These are phyloP conservation scores for Amphicarpaea edgeworthii DNA, from an alignment of 306 rosid genomes.

Conservation along the genomic window DNA sequence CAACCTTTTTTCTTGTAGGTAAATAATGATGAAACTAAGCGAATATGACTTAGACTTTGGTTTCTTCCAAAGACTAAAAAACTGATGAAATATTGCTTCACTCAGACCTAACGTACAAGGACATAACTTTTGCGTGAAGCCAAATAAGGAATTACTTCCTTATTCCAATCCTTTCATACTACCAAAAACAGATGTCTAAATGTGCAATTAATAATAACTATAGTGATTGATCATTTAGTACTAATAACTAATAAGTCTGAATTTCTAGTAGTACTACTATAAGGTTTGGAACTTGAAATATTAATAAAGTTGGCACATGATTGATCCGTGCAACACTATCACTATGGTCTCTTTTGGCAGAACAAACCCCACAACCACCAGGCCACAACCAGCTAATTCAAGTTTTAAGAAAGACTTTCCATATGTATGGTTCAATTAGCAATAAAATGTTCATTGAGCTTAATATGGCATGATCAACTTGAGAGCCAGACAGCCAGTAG, in stretches of 20 bases:
- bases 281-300: background rate
- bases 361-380: background rate
- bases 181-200: background rate
- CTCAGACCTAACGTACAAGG: slow-evolving; percentile 1
- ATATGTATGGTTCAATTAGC: background rate
- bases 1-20: slow-evolving; percentile 9
- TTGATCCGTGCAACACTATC: background rate
- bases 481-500: too few species aligned
- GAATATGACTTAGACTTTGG: slow-evolving; percentile 15
- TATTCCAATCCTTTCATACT: background rate
- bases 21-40: slow-evolving; percentile 24
- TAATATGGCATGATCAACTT: background rate
- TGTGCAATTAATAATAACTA: background rate
- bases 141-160: background rate
- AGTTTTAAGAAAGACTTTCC: slow-evolving; percentile 18
- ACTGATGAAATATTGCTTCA: background rate
- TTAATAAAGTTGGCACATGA: background rate
- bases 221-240: too few species aligned
- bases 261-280: background rate
- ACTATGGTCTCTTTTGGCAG: background rate
- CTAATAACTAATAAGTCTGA: background rate
- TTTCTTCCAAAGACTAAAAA: slow-evolving; percentile 16
- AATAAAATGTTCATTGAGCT: background rate
- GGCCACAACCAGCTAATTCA: background rate
- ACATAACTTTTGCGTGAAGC: slow-evolving; percentile 6